These are phyloP conservation scores for Tetrahymena thermophila DNA, from an alignment of 73 alveolate genomes.

Conservation along the genomic window DNA sequence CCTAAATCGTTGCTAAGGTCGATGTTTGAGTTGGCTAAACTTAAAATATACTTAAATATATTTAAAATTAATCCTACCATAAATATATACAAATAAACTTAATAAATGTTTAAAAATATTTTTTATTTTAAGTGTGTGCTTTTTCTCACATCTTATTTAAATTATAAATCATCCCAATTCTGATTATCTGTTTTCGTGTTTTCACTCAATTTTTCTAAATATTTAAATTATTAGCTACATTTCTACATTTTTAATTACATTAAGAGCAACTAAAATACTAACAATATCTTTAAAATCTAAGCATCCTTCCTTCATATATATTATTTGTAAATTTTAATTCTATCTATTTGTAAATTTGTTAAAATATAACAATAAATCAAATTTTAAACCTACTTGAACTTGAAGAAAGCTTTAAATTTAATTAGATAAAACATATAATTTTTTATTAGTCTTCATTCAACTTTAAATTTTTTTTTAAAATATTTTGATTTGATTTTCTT, in stretches of 20 bases:
- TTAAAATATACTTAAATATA: background rate
- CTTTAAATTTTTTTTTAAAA: too few relatives aligned
- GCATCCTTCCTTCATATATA: background rate
- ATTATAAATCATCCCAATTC: background rate
- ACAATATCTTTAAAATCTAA: too few relatives aligned
- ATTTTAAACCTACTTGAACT: too few relatives aligned
- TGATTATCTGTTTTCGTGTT: background rate
- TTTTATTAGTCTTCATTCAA: too few relatives aligned
- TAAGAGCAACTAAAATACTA: background rate
- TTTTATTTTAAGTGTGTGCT: background rate
- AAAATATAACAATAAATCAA: too few relatives aligned
- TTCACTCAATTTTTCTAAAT: background rate
- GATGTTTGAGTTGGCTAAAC: conserved; percentile 3
- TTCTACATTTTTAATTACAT: too few relatives aligned
- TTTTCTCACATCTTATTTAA: background rate
- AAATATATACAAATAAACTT: background rate
- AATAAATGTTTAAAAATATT: background rate
- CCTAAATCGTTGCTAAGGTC: conserved; percentile 4
- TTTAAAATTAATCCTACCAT: background rate
- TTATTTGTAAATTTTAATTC: too few relatives aligned
- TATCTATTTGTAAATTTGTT: too few relatives aligned
- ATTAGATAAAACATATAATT: too few relatives aligned
- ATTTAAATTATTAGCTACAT: background rate
- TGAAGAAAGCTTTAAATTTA: too few relatives aligned
- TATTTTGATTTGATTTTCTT: too few relatives aligned